Percentiles rank a stretch among this genome's conserved stretches.
These are phyloP conservation scores for Stellera chamaejasme DNA, from an alignment of 345 rosid species.

Conservation along the genomic window DNA sequence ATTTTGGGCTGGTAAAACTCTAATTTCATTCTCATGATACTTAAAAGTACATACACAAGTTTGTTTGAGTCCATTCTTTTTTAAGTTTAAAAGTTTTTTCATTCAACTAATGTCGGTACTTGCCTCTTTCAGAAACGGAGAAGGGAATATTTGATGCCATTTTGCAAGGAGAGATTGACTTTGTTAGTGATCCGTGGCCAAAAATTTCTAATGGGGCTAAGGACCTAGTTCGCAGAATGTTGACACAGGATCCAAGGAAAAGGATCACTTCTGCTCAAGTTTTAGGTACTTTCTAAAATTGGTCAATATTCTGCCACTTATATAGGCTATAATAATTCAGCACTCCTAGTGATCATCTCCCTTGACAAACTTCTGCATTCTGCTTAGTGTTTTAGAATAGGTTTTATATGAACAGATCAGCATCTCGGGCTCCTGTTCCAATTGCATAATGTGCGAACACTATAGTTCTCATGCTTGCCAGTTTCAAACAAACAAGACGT, in stretches of 20 bases:
- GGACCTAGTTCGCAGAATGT: conserved; percentile 70
- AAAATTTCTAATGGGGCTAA: conserved; percentile 68
- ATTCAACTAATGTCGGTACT: not conserved
- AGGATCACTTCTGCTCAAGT: conserved; percentile 69
- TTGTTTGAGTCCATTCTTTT: not conserved
- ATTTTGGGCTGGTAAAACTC: conserved; percentile 74
- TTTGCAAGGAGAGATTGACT: conserved; percentile 67
- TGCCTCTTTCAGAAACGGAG: conserved; percentile 48
- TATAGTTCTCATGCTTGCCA: too few relatives aligned
- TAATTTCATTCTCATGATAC: not conserved
- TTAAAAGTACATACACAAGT: not conserved
- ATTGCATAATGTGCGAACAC: too few relatives aligned
- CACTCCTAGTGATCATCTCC: too few relatives aligned
- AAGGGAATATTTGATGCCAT: conserved; percentile 76
- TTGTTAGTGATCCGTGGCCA: conserved; percentile 77
- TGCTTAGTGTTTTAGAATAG: too few relatives aligned
- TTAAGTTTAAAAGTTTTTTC: not conserved
- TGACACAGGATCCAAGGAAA: conserved; percentile 58
- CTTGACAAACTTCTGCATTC: too few relatives aligned
- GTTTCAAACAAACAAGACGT: too few relatives aligned
- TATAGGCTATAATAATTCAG: too few relatives aligned
- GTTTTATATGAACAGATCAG: too few relatives aligned
- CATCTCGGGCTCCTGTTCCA: too few relatives aligned
- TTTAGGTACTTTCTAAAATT: conserved; percentile 34
- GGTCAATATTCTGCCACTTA: not conserved